A percentile compares a stretch with the other conserved stretches of the same genome.
Conservation (phyloP, 2,329 filamentous ascomycete species). For the Chrysoporthe deuterocubensis region DNA sequence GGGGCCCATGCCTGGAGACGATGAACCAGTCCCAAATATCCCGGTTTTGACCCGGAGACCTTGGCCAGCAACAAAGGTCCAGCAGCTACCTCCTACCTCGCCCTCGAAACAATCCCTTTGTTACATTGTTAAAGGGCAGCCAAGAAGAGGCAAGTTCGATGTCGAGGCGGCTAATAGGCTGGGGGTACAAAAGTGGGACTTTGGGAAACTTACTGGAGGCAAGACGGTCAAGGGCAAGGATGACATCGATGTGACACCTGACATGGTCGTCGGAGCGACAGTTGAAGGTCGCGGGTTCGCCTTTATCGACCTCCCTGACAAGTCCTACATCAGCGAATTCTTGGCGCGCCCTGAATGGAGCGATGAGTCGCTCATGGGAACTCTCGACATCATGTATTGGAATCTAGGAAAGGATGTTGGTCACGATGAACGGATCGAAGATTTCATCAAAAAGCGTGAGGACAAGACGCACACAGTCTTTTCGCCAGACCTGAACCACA, state of each 20-base stretch:
- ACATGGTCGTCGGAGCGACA: slow-evolving; percentile 78
- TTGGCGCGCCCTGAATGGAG: slow-evolving; percentile 75
- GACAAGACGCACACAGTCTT: slow-evolving; percentile 77
- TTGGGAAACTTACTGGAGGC: slow-evolving; percentile 64
- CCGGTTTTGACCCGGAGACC: slow-evolving; percentile 75
- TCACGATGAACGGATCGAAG: slow-evolving; percentile 63
- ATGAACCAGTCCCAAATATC: slow-evolving; percentile 60
- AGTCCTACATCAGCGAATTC: slow-evolving; percentile 71
- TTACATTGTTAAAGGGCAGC: slow-evolving; percentile 81
- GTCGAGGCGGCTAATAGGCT: slow-evolving; percentile 64
- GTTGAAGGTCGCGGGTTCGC: slow-evolving; percentile 75
- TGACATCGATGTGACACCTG: slow-evolving; percentile 75
- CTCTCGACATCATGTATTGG: slow-evolving; percentile 77
- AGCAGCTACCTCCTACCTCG: slow-evolving; percentile 68
- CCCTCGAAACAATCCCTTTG: slow-evolving; percentile 73
- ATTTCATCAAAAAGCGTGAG: slow-evolving; percentile 69
- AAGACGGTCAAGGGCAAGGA: slow-evolving; percentile 64
- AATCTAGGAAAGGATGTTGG: slow-evolving; percentile 73
- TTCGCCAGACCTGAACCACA: slow-evolving; percentile 73
- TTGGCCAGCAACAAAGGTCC: slow-evolving; percentile 74
- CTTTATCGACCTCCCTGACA: slow-evolving; percentile 76
- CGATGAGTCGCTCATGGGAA: slow-evolving; percentile 65
- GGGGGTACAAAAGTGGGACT: slow-evolving; percentile 65
- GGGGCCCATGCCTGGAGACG: slow-evolving; percentile 65
- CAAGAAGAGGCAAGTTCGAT: slow-evolving; percentile 81